A percentile compares a stretch with the other conserved stretches of the same genome.
Conservation (phyloP, 176 grass and related monocot genomes). For the Bromus sterilis region DNA sequence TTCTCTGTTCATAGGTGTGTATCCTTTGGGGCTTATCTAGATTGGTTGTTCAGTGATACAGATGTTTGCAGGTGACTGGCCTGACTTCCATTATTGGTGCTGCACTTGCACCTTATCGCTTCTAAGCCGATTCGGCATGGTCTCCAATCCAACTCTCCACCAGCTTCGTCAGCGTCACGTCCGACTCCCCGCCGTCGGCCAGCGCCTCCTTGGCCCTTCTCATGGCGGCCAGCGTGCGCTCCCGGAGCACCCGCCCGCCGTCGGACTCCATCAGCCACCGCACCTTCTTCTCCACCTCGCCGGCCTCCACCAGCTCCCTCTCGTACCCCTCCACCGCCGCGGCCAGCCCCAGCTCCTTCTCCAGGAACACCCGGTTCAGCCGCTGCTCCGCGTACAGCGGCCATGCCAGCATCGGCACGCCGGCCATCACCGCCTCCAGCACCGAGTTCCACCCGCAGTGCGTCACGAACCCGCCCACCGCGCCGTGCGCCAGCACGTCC, state of each 20-base stretch:
- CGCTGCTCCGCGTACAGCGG: conserved; percentile 33
- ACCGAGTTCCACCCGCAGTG: conserved; percentile 44
- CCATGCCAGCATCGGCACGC: conserved; percentile 36
- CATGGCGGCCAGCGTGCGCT: neutral
- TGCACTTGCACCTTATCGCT: too few relatives aligned
- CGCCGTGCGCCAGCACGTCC: conserved; percentile 18
- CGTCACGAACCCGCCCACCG: conserved; percentile 33
- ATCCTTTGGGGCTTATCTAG: too few relatives aligned
- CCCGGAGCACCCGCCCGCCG: neutral
- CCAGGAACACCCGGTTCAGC: neutral
- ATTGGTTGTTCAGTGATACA: too few relatives aligned
- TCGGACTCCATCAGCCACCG: neutral
- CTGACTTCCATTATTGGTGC: too few relatives aligned
- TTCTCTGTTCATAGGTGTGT: too few relatives aligned
- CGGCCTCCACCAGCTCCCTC: neutral
- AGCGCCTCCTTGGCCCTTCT: neutral
- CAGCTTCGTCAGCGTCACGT: neutral
- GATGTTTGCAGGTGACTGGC: too few relatives aligned
- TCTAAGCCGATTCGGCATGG: too few relatives aligned
- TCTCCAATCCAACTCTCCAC: neutral
- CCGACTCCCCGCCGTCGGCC: neutral
- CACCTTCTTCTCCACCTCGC: neutral
- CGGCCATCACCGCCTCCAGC: conserved; percentile 7
- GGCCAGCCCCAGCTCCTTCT: neutral
- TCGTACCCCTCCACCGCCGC: neutral